phyloP scores from a whole-genome alignment of 2,329 filamentous ascomycete species.

The Diaporthe amygdali region DNA sequence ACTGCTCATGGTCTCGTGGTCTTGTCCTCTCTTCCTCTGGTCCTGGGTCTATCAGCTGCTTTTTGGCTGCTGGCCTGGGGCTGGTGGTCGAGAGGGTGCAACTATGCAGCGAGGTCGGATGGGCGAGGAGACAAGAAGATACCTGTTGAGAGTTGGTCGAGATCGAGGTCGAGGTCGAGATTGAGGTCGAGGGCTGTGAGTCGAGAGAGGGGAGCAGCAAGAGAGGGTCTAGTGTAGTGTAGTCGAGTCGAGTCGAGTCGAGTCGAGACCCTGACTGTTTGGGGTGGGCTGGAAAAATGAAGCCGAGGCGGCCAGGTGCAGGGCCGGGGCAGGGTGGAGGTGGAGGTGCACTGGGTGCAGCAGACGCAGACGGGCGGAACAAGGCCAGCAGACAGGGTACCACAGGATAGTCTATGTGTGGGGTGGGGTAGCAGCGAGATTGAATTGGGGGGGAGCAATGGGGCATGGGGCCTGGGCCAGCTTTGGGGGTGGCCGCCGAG shows the following conservation, averaged over 20 bases:
- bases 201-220: neutral
- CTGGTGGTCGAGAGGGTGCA: too few species aligned
- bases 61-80: neutral
- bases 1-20: constrained; percentile 15
- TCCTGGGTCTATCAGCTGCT: neutral
- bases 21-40: neutral
- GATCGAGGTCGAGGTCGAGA: too few species aligned
- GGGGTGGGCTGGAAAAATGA: constrained; percentile 5
- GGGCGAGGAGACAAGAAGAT: too few species aligned
- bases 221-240: too few species aligned
- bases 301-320: neutral
- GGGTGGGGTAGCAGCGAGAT: neutral
- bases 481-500: neutral
- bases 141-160: too few species aligned
- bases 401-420: too few species aligned
- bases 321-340: neutral
- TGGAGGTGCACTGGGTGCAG: neutral
- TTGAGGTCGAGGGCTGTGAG: neutral
- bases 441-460: neutral
- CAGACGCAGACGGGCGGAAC: neutral
- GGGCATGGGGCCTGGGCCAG: neutral
- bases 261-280: constrained; percentile 12
- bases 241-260: neutral
- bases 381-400: neutral
- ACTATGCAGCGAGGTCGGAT: neutral